A percentile compares a stretch with the other conserved stretches of the same genome.
phyloP scores from a whole-genome alignment of 768 basidiomycete genomes.

The Hericium coralloides region DNA sequence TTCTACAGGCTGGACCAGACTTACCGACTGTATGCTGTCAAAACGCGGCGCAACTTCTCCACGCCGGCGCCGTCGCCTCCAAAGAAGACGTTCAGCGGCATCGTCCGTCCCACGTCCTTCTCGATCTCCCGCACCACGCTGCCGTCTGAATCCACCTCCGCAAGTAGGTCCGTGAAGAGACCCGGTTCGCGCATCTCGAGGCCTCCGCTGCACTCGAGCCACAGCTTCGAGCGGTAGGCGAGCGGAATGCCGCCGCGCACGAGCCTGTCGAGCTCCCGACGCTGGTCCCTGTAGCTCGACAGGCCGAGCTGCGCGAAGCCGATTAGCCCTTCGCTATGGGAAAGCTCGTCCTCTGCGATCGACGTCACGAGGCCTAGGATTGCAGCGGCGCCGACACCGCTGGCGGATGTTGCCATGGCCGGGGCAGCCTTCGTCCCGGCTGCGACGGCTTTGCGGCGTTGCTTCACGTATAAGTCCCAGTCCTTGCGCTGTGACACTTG shows the following conservation, averaged over 20 bases:
- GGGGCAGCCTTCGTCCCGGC: constrained; percentile 8
- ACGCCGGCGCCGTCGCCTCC: constrained; percentile 95
- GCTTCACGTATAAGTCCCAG: constrained; percentile 85
- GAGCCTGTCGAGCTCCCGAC: constrained; percentile 70
- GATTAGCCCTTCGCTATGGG: constrained; percentile 78
- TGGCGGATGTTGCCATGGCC: constrained; percentile 12
- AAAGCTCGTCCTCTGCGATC: constrained; percentile 63
- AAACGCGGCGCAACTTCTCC: constrained; percentile 79
- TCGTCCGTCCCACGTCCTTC: constrained; percentile 87
- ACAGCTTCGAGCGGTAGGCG: constrained; percentile 77
- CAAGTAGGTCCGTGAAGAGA: constrained; percentile 77
- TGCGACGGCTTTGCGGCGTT: constrained; percentile 42
- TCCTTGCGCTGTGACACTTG: constrained; percentile 62
- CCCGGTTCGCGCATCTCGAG: constrained; percentile 91
- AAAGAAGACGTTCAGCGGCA: constrained; percentile 95
- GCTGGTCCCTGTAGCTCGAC: constrained; percentile 45
- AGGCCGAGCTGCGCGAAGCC: constrained; percentile 86
- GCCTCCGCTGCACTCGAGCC: constrained; percentile 91
- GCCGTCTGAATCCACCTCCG: constrained; percentile 34
- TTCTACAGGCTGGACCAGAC: constrained; percentile 19
- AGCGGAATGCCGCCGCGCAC: constrained; percentile 86
- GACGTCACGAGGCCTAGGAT: constrained; percentile 58
- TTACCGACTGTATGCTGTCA: constrained; percentile 88
- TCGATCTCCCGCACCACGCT: constrained; percentile 76
- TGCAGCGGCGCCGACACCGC: constrained; percentile 44